Conservation (phyloP, 768 basidiomycete species). For the Mycena rebaudengoi region DNA sequence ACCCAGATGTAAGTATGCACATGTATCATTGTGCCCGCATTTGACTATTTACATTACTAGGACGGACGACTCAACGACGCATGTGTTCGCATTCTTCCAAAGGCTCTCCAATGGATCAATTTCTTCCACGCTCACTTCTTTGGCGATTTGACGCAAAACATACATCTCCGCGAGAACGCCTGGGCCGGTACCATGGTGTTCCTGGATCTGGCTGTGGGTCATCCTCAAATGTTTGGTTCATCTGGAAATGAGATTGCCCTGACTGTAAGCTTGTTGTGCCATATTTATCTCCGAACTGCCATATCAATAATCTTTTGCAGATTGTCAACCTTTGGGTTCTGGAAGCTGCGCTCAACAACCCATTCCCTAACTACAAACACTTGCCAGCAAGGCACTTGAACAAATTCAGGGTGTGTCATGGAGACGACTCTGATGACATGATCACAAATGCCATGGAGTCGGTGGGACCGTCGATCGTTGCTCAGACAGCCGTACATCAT, state of each 20-base stretch:
- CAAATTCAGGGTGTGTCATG: constrained; percentile 2
- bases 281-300: not conserved
- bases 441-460: constrained; percentile 14
- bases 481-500: constrained; percentile 7
- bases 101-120: constrained; percentile 4
- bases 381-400: constrained; percentile 1
- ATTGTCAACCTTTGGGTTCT: constrained; percentile 14
- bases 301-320: not conserved
- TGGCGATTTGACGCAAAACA: not conserved
- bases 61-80: constrained; percentile 6
- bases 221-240: constrained; percentile 6
- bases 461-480: constrained; percentile 9
- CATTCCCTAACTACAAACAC: not conserved
- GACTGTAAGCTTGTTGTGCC: constrained; percentile 1
- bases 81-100: constrained; percentile 6
- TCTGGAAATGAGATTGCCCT: constrained; percentile 2
- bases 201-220: not conserved
- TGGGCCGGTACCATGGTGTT: not conserved
- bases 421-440: constrained; percentile 4
- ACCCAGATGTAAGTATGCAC: not conserved
- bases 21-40: not conserved
- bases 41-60: not conserved
- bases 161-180: constrained; percentile 8
- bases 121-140: constrained; percentile 11
- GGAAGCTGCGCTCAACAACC: not conserved